Evolutionary conservation across 2,329 filamentous ascomycete genomes (phyloP), one percentile per base, ranked within the genome.

Genomic region (Colletotrichum limetticola): DNA sequence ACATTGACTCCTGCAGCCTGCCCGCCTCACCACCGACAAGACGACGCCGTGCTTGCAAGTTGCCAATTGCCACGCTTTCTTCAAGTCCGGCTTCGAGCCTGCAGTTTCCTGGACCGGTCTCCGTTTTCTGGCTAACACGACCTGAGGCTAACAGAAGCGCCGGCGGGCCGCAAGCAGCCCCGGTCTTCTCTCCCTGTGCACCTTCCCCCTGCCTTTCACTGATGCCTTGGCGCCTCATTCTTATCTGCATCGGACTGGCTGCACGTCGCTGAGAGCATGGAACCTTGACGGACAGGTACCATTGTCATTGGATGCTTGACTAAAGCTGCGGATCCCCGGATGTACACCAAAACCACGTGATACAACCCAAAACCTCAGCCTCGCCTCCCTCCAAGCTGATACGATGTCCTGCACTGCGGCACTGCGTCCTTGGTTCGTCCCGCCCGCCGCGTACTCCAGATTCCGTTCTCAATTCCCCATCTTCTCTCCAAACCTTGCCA

Each of bases 31-130:
- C 32, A 32, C 32, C 32, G 32, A 32, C 32, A 12, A 12, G 4
- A 32, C 11, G 32, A 32, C 42, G 42, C n/a, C 7, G 42, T 49
- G 42, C 22, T 55, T 55, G 22, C 37, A 14, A 42, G 37, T 42
- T 42, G 37, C 37, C 14, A 42, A 16, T 42, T 42, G 37, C 52
- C 26, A 24, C 26, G 96, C 95, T 91, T 98, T 96, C 57, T 35
- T 68, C 37, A 19, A 16, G 14, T 14, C 37, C 4, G 4, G 14
- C 37, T 42, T 22, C 42, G 28, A 55, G n/a, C 16, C 49, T 26
- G 42, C 42, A n/a, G 19, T n/a, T 49, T 49, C 42, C 42, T 49
- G 19, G 19, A 49, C 42, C 19, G 19, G 53, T 11, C 61, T 72
- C 70, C 70, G 70, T 72, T 61, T 61, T 70, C 60, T 65, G 66